Conservation (phyloP, 805 yeast genomes). For the Trichomonascus vanleenenianus region DNA sequence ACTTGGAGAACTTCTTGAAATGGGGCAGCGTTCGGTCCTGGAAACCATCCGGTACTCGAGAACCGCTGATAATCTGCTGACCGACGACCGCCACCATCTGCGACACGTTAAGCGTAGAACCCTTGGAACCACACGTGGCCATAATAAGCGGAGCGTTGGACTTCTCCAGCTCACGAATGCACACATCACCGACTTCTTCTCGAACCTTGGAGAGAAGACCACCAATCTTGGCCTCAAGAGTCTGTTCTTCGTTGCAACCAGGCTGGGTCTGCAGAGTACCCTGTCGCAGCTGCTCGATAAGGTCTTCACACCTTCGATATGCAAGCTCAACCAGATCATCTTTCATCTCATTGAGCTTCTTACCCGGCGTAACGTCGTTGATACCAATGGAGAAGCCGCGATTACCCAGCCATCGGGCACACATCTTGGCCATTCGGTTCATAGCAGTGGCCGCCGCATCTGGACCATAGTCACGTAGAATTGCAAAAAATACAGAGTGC, state of each 20-base stretch:
- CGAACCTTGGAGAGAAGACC: slow-evolving; percentile 93
- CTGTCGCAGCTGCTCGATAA: slow-evolving; percentile 65
- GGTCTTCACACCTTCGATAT: slow-evolving; percentile 82
- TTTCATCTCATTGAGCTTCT: slow-evolving; percentile 63
- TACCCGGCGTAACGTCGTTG: slow-evolving; percentile 92
- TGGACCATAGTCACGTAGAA: slow-evolving; percentile 93
- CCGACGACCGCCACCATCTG: slow-evolving; percentile 99
- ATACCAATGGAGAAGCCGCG: slow-evolving; percentile 97
- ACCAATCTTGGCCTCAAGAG: slow-evolving; percentile 95
- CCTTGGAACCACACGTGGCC: slow-evolving; percentile 99
- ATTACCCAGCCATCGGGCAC: slow-evolving; percentile 91
- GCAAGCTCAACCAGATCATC: slow-evolving; percentile 88
- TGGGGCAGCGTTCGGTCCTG: slow-evolving; percentile 98
- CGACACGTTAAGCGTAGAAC: slow-evolving; percentile 94
- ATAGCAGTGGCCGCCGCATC: slow-evolving; percentile 91
- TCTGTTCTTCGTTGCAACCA: slow-evolving; percentile 98
- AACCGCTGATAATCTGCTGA: slow-evolving; percentile 96
- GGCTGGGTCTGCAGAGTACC: slow-evolving; percentile 97
- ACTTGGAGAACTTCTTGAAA: slow-evolving; percentile 88
- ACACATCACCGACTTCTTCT: slow-evolving; percentile 98
- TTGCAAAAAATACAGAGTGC: slow-evolving; percentile 91
- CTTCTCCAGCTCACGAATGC: slow-evolving; percentile 83
- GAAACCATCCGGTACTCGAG: slow-evolving; percentile 99
- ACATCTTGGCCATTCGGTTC: slow-evolving; percentile 98
- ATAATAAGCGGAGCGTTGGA: slow-evolving; percentile 94